Conservation (phyloP, 805 yeast species). For the Alloascoidea africana region DNA sequence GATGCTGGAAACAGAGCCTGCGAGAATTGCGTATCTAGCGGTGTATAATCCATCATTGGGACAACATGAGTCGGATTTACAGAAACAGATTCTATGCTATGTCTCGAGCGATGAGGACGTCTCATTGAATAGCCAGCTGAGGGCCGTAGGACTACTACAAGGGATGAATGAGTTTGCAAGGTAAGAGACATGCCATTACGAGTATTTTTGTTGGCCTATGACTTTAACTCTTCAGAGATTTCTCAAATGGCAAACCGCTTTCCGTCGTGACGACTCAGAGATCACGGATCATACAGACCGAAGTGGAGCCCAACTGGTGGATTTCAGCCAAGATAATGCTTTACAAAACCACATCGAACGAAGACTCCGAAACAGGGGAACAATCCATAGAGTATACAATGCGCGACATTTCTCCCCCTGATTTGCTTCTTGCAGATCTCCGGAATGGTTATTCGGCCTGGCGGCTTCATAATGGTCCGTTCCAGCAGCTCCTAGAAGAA, state of each 20-base stretch:
- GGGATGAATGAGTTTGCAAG: slow-evolving; percentile 1
- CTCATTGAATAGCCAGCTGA: neutral
- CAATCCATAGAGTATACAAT: neutral
- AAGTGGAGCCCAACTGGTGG: neutral
- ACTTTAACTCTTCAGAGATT: too few species aligned
- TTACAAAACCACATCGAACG: neutral
- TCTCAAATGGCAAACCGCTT: neutral
- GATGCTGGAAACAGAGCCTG: too few species aligned
- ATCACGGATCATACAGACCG: neutral
- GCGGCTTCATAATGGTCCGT: neutral
- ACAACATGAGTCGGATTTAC: neutral
- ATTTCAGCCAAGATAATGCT: neutral
- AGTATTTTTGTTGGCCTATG: too few species aligned
- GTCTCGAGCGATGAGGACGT: neutral
- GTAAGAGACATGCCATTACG: too few species aligned
- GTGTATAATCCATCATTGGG: neutral
- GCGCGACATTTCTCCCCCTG: neutral
- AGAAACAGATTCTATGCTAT: neutral
- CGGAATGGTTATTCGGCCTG: neutral
- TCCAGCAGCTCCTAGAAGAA: neutral
- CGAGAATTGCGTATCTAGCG: neutral
- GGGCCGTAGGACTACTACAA: neutral
- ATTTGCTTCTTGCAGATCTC: neutral
- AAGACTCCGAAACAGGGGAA: too few species aligned
- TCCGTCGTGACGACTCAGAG: neutral